Conservation (phyloP, 148 eudicot genomes). For the Agrostemma githago region DNA sequence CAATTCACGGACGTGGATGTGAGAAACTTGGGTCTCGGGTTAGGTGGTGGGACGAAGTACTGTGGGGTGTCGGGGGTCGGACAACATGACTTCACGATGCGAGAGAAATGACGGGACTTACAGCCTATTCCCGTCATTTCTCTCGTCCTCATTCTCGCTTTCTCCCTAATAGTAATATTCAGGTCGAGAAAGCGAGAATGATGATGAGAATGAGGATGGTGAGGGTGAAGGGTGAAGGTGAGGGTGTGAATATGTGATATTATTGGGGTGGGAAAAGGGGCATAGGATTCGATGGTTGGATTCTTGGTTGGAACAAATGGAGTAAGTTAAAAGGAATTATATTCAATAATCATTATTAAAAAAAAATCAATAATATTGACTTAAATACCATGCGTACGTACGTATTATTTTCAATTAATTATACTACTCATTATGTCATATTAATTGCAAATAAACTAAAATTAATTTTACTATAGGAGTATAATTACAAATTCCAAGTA, state of each 20-base stretch:
- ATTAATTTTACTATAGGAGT: too few relatives aligned
- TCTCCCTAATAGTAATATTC: neutral
- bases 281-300: constrained; percentile 4
- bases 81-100: constrained; percentile 71
- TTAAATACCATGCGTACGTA: too few relatives aligned
- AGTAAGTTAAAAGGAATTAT: neutral
- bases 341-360: too few relatives aligned
- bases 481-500: too few relatives aligned
- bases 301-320: neutral
- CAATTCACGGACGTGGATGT: constrained; percentile 38
- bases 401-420: too few relatives aligned
- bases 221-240: neutral
- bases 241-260: neutral
- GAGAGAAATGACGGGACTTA: constrained; percentile 70
- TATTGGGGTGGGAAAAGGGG: neutral
- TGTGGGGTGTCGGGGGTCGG: constrained; percentile 40
- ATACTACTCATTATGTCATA: too few relatives aligned
- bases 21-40: neutral
- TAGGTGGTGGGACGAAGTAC: constrained; percentile 25
- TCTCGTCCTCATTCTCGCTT: constrained; percentile 3
- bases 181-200: neutral
- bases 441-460: too few relatives aligned
- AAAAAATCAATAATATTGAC: too few relatives aligned
- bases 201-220: neutral
- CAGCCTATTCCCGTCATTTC: constrained; percentile 24